Base-by-base conservation (phyloP, 108 stramenopile species). In the Nannochloropsis oceanica region DNA sequence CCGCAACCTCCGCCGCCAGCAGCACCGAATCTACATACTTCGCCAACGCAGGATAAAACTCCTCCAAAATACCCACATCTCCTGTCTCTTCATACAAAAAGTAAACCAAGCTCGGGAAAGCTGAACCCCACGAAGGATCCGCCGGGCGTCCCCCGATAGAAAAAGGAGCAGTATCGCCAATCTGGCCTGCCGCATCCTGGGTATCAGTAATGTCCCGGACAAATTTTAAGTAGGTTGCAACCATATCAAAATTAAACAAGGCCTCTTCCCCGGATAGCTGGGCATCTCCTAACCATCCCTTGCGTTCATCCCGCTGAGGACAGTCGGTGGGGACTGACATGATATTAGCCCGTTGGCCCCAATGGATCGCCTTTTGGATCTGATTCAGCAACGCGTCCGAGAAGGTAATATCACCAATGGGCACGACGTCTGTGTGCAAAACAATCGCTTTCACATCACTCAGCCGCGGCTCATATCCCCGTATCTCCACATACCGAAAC, bases 301-400 rank as follows among this genome's bases (percentile, higher is more conserved):
- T 43, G 14, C 88, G 82, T 46, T 89, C 88, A 43, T 89, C 85
- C 13, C 88, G 88, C 50, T 89, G 85, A 34, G 81, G 27, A 2
- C 88, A 89, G 86, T 89, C 88, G 11, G 88, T 89, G 24, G 84
- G 88, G 2, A 89, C 88, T 24, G 85, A 82, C 88, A 89, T 89
- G 22, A 89, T 43, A 79, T 89, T 89, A 22, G 80, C 79, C 42
- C 85, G 85, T 22, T 85, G 83, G 27, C 88, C 82, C 88, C 85
- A 89, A 22, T 86, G 13, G 13, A 89, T 85, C 27, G 86, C 79
- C 43, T 81, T 50, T 44, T 89, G 88, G 18, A 89, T 86, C 82
- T 89, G n/a, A 13, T 86, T 86, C 85, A 89, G 73, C 26, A 89
- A 25, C 24, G 88, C 80, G 10, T 89, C 81, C 25, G 86, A 82